Percentiles rank a stretch among this genome's conserved stretches.
Conservation (phyloP, 2,329 filamentous ascomycete genomes). For the Aureobasidium leucospermi region DNA sequence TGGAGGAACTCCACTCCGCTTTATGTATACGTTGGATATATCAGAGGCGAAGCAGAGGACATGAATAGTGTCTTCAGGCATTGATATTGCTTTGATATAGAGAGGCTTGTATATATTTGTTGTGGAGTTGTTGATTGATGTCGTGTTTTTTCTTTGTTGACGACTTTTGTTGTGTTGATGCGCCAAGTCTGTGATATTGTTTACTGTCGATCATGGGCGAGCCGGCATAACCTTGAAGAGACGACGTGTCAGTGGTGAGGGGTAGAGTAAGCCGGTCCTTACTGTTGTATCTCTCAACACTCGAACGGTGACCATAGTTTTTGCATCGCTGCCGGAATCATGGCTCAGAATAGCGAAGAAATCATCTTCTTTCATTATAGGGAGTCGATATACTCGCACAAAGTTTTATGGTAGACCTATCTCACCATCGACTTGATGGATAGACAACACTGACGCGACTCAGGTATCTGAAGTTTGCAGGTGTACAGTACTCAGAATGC, state of each 20-base stretch:
- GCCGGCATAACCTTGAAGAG: not conserved
- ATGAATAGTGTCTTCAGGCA: not conserved
- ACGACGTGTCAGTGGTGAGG: not conserved
- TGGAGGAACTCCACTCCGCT: not conserved
- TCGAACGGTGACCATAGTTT: not conserved
- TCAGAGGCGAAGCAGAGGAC: not conserved
- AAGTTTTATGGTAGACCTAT: conserved; percentile 47
- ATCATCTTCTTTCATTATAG: conserved; percentile 61
- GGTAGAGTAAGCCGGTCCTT: not conserved
- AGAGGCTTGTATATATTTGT: not conserved
- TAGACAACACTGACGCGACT: not conserved
- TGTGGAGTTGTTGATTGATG: not conserved
- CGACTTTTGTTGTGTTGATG: not conserved
- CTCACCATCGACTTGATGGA: too few species aligned
- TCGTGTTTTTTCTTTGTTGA: not conserved
- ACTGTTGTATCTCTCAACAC: not conserved
- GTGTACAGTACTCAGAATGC: conserved; percentile 60
- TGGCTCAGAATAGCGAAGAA: conserved; percentile 25
- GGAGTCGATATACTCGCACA: conserved; percentile 56
- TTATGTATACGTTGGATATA: not conserved
- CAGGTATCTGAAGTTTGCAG: conserved; percentile 55
- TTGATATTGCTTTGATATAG: not conserved
- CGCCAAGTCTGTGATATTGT: not conserved
- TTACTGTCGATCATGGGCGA: not conserved
- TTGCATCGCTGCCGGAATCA: not conserved